These are phyloP conservation scores for Pyrenophora seminiperda DNA, from an alignment of 2,329 filamentous ascomycete species.

Conservation along the genomic window DNA sequence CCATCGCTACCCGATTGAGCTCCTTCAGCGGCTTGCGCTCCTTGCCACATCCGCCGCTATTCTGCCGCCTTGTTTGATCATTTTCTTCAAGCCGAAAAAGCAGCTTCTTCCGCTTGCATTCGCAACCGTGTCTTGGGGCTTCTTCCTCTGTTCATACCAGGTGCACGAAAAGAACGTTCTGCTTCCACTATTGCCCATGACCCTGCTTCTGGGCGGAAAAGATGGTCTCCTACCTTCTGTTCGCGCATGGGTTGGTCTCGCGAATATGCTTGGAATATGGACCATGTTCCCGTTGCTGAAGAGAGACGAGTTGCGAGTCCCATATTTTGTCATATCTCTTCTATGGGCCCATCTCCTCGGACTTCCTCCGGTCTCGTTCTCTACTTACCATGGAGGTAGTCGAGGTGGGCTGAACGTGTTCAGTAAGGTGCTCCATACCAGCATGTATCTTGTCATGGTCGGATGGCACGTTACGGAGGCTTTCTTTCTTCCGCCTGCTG, in stretches of 20 bases:
- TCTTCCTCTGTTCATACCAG: conserved; percentile 97
- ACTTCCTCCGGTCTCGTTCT: conserved; percentile 76
- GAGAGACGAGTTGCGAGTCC: conserved; percentile 80
- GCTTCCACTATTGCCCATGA: conserved; percentile 91
- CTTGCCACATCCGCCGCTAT: conserved; percentile 77
- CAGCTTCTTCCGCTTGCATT: conserved; percentile 79
- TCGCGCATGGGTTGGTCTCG: conserved; percentile 93
- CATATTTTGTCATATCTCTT: conserved; percentile 81
- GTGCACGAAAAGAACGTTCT: conserved; percentile 98
- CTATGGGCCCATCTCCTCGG: conserved; percentile 93
- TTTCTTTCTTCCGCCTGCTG: conserved; percentile 67
- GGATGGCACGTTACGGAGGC: conserved; percentile 80
- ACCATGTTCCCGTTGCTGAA: conserved; percentile 91
- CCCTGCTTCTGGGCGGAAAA: conserved; percentile 77
- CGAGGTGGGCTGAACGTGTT: conserved; percentile 57
- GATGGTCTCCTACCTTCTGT: conserved; percentile 76
- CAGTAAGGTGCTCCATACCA: conserved; percentile 72
- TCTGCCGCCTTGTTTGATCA: conserved; percentile 74
- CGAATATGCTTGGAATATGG: conserved; percentile 87
- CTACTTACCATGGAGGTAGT: conserved; percentile 63
- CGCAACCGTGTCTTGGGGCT: conserved; percentile 87
- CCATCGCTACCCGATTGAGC: conserved; percentile 68
- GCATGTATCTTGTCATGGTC: conserved; percentile 78
- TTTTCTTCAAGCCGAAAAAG: conserved; percentile 79
- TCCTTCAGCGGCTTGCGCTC: conserved; percentile 79